Evolutionary conservation across 2,329 filamentous ascomycete species (phyloP).

Genomic region (Fusarium solani-melongenae): DNA sequence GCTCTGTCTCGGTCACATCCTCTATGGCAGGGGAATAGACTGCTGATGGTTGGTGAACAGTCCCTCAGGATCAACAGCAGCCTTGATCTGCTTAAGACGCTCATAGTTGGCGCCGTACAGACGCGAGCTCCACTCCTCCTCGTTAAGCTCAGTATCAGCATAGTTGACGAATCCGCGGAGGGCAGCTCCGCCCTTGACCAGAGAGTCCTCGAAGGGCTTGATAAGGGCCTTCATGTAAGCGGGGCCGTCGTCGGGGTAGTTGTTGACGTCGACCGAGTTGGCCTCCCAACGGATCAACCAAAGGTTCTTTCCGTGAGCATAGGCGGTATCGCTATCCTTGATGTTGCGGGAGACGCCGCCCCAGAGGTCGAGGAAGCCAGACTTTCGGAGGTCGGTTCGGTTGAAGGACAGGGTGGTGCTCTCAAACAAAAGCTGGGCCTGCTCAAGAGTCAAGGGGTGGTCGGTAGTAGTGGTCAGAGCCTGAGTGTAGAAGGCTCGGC

Average conservation of each 20-base stretch:
- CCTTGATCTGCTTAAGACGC: conserved; percentile 36
- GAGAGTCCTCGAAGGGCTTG: conserved; percentile 37
- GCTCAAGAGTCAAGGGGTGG: conserved; percentile 35
- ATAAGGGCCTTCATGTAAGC: conserved; percentile 34
- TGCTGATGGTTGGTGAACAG: conserved; percentile 37
- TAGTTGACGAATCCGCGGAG: conserved; percentile 43
- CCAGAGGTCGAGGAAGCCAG: conserved; percentile 42
- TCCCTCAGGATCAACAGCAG: conserved; percentile 30
- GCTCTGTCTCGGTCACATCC: background rate
- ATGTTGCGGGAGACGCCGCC: conserved; percentile 38
- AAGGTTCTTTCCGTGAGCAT: conserved; percentile 38
- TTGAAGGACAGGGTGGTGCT: conserved; percentile 36
- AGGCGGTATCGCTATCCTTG: conserved; percentile 31
- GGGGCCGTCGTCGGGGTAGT: conserved; percentile 35
- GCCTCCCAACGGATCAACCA: conserved; percentile 41
- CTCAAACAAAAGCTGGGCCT: conserved; percentile 27
- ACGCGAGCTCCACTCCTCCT: conserved; percentile 40
- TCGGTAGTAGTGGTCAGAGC: conserved; percentile 36
- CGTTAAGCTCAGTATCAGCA: conserved; percentile 37
- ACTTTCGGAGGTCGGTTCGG: conserved; percentile 37
- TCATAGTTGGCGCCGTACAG: conserved; percentile 36
- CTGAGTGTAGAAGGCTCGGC: conserved; percentile 38
- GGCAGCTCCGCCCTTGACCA: conserved; percentile 26
- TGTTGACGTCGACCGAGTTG: conserved; percentile 8
- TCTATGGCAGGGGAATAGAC: conserved; percentile 31